These are phyloP conservation scores for Dendrobium nobile DNA, from an alignment of 106 monocot genomes.

Conservation along the genomic window DNA sequence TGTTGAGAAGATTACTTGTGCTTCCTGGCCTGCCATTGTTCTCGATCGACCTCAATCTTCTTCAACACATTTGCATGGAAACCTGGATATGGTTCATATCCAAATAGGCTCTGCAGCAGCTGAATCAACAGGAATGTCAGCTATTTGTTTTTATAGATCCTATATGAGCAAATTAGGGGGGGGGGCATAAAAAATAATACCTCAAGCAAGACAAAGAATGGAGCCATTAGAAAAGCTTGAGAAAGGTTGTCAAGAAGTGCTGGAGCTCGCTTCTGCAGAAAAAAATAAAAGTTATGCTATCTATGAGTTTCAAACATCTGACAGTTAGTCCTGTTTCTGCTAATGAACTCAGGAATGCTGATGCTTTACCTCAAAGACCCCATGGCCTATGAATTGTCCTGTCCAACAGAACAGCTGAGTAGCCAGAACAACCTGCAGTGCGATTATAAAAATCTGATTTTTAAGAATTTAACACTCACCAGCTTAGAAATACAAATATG, in stretches of 20 bases:
- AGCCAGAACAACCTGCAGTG: slow-evolving; percentile 44
- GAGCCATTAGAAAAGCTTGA: slow-evolving; percentile 44
- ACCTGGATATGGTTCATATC: slow-evolving; percentile 65
- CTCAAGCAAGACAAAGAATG: slow-evolving; percentile 51
- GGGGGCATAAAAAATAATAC: slow-evolving; percentile 10
- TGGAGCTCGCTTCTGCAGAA: slow-evolving; percentile 40
- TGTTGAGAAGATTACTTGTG: slow-evolving; percentile 27
- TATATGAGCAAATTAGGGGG: not conserved
- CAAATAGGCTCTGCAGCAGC: slow-evolving; percentile 34
- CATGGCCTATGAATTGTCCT: slow-evolving; percentile 72
- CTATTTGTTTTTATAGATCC: not conserved
- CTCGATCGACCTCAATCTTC: slow-evolving; percentile 41
- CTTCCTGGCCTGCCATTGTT: slow-evolving; percentile 36
- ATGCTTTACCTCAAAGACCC: slow-evolving; percentile 53
- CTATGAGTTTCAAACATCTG: no score
- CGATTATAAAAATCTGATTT: not conserved
- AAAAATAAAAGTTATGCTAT: not conserved
- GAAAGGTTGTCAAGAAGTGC: slow-evolving; percentile 47
- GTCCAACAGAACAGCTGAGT: slow-evolving; percentile 63
- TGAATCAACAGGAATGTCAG: slow-evolving; percentile 2
- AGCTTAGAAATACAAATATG: not conserved
- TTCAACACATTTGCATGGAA: slow-evolving; percentile 33
- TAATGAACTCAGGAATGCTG: not conserved
- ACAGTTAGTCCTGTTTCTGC: not conserved
- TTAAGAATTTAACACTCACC: not conserved